Evolutionary conservation across 208 protist species (phyloP), one percentile per base, ranked within the genome.

Genomic region (Leishmania martiniquensis): DNA sequence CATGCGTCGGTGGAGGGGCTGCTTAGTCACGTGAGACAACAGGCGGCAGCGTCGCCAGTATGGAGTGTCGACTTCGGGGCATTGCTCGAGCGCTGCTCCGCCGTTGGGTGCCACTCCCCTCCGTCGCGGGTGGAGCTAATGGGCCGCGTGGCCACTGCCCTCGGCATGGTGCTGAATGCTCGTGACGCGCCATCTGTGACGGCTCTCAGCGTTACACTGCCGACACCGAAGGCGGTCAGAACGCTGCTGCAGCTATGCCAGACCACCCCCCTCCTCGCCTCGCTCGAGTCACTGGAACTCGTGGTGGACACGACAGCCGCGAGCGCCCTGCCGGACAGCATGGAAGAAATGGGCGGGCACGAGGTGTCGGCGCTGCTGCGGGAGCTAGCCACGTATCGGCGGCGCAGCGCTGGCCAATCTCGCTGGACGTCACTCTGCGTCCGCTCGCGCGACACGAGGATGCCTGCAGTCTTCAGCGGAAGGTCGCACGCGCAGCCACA

Each of bases 11-110:
- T 57, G 17, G 80, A 83, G 29, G n/a, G 63, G 0, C 25, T 83
- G 25, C 55, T 83, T 1, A 17, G 2, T 1, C 17, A 51, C 17
- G 42, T 83, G 57, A 73, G 80, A 39, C 7, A 44, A 10, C 45
- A 47, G 42, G 79, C 67, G 2, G 66, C 73, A 12, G 15, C 67
- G 47, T 79, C 80, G 15, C 37, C 60, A 7, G 79, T 80, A 49
- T 91, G 89, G 89, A 73, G 79, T 37, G 22, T 93, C 4, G 87
- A 93, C 81, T 82, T 91, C n/a, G 75, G 72, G 1, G 76, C 75
- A 32, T 17, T 88, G 54, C 7, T 44, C 4, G 75, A 81, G 22
- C 70, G 66, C 72, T 52, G 72, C 55, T 37, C 70, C 44, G 45
- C 57, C n/a, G 47, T 59, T 20, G 60, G 57, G 52, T 77, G 84